These are phyloP conservation scores for Themeda triandra DNA, from an alignment of 176 grass and related monocot genomes.

Conservation along the genomic window DNA sequence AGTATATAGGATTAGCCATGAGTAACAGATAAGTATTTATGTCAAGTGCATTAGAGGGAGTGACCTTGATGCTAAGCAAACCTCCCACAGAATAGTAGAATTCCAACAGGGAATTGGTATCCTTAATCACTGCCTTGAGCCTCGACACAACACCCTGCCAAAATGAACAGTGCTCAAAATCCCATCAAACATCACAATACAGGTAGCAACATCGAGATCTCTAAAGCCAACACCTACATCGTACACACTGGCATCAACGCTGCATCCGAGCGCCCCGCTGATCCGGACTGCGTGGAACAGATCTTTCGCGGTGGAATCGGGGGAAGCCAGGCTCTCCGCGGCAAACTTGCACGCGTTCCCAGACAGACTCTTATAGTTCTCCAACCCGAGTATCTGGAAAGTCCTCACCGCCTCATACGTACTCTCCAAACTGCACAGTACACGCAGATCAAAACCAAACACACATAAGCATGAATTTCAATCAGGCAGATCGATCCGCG, in stretches of 20 bases:
- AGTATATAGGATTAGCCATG: not conserved
- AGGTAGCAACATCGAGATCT: not conserved
- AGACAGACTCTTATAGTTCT: conserved; percentile 28
- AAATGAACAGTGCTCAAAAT: conserved; percentile 4
- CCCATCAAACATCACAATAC: conserved; percentile 13
- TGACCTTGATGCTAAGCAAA: conserved; percentile 77
- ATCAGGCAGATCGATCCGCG: conserved; percentile 28
- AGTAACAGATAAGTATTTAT: not conserved
- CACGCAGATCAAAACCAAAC: not conserved
- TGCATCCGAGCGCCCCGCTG: conserved; percentile 39
- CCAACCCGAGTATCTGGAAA: conserved; percentile 47
- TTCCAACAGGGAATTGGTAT: conserved; percentile 68
- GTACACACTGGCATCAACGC: conserved; percentile 25
- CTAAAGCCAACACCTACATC: conserved; percentile 47
- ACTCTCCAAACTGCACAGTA: conserved; percentile 44
- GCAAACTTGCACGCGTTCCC: conserved; percentile 46
- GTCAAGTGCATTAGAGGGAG: not conserved
- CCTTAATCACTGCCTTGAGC: conserved; percentile 73
- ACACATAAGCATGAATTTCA: not conserved
- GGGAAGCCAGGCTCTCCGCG: conserved; percentile 28
- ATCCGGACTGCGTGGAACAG: conserved; percentile 59
- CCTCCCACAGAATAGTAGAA: conserved; percentile 76
- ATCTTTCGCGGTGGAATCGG: conserved; percentile 43
- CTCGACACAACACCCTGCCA: conserved; percentile 58
- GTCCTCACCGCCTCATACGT: conserved; percentile 51